Base-by-base conservation (phyloP, 2,329 filamentous ascomycete species). In the Phialophora tarda region DNA sequence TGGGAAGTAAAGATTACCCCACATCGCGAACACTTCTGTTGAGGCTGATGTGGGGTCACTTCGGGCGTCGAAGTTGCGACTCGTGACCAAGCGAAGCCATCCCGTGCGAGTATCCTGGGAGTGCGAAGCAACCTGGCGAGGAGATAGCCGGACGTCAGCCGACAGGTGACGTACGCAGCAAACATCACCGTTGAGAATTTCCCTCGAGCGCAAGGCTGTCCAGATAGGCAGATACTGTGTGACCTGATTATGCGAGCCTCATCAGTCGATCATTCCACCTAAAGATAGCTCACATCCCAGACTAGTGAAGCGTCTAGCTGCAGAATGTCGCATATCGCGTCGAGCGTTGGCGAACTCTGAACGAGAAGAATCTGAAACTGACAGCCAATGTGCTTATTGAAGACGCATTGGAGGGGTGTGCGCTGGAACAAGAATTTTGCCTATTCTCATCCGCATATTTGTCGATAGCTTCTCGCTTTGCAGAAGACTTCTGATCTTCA, bases 41-140 rank as follows among this genome's bases (percentile, higher is more conserved):
- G 57, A 64, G 62, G 62, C 62, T 64, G 62, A 50, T 14, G 62
- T 64, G 62, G 62, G 62, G 62, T 30, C 34, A 2, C 10, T 14
- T 53, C 2, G 17, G 32, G 24, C n/a, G 14, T 32, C 7, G 17
- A 56, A 51, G 30, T 28, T 24, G 48, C 5, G 7, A 44, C 38
- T 10, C 17, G 6, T n/a, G 38, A 8, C 38, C 6, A 44, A 8
- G 38, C 38, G 4, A 44, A n/a, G 21, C 38, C 14, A n/a, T 44
- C 38, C 38, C n/a, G 14, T 17, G 6, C 38, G 4, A 6, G 14
- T 17, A 41, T 41, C 38, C 6, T 17, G 38, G 17, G 17, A 2
- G 17, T n/a, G 17, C 38, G 38, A 44, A 41, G 2, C 17, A 11
- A 44, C 6, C 17, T 2, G 17, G 38, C n/a, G 38, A 44, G 7